A percentile compares a stretch with the other conserved stretches of the same genome.
phyloP scores from a whole-genome alignment of 2,329 filamentous ascomycete species.

The Nemania sp. region DNA sequence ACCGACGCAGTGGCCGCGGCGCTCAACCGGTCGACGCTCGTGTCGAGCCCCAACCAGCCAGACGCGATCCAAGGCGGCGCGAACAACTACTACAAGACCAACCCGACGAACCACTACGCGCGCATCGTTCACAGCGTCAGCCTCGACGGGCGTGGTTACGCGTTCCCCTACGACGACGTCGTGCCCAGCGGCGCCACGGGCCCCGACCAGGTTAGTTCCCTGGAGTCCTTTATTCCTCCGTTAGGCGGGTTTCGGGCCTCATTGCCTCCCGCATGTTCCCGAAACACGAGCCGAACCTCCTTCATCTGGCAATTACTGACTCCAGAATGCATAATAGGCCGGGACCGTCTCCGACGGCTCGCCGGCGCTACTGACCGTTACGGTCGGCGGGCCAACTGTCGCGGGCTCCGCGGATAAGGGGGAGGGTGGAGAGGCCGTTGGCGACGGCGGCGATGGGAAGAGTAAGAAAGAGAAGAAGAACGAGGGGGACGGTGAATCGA shows the following conservation, averaged over 20 bases:
- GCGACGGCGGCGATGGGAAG: slow-evolving; percentile 23
- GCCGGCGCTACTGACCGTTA: slow-evolving; percentile 60
- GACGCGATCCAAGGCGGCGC: slow-evolving; percentile 56
- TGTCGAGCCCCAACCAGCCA: slow-evolving; percentile 57
- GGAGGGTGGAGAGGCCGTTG: not conserved
- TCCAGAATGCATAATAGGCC: too few relatives aligned
- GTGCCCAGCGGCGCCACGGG: slow-evolving; percentile 51
- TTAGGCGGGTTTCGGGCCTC: too few relatives aligned
- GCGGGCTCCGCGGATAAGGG: slow-evolving; percentile 3
- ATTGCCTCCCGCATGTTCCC: too few relatives aligned
- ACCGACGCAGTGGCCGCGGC: slow-evolving; percentile 62
- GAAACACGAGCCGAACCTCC: too few relatives aligned
- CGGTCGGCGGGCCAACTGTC: slow-evolving; percentile 52
- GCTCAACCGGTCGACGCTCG: slow-evolving; percentile 73
- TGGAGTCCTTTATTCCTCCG: too few relatives aligned
- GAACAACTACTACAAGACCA: slow-evolving; percentile 63
- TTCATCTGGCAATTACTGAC: too few relatives aligned
- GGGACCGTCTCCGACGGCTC: slow-evolving; percentile 63
- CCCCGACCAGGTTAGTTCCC: slow-evolving; percentile 63
- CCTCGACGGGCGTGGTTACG: slow-evolving; percentile 66
- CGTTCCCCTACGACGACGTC: slow-evolving; percentile 75
- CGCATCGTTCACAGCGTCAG: slow-evolving; percentile 66
- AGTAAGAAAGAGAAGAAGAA: slow-evolving; percentile 22
- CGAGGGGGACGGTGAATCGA: slow-evolving; percentile 29
- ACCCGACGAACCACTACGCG: slow-evolving; percentile 69